Evolutionary conservation across 495 filamentous ascomycete genomes (phyloP).

Genomic region (Aspergillus cristatus): DNA sequence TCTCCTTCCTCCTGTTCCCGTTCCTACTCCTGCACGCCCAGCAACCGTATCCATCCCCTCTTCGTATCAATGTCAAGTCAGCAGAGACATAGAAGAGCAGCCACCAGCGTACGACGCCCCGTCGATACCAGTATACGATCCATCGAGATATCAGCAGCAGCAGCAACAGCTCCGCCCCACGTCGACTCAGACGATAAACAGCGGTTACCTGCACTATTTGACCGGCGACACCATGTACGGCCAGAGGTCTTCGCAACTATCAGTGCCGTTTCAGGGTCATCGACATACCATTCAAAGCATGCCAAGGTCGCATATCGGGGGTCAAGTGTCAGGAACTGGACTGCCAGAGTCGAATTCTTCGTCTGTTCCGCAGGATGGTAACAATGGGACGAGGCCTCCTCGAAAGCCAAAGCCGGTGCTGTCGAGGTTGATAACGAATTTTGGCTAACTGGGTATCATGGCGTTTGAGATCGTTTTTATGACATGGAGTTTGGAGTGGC

Average conservation of each 20-base stretch:
- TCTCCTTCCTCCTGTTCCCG: too few species aligned
- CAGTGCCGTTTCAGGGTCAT: too few species aligned
- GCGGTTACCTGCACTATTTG: too few species aligned
- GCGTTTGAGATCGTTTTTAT: conserved; percentile 1
- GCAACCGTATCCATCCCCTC: too few species aligned
- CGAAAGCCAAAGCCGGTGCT: conserved; percentile 30
- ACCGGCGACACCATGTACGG: too few species aligned
- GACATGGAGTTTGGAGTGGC: conserved; percentile 3
- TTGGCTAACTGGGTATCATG: conserved; percentile 11
- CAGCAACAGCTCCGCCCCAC: not conserved
- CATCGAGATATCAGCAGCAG: conserved; percentile 15
- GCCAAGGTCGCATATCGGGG: too few species aligned
- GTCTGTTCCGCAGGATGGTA: too few species aligned
- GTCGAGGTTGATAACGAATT: conserved; percentile 33
- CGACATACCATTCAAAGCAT: too few species aligned
- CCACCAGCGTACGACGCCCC: conserved; percentile 12
- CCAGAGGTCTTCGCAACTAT: too few species aligned
- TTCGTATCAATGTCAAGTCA: not conserved
- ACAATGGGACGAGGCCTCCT: conserved; percentile 5
- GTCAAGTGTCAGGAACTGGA: too few species aligned
- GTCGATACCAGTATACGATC: conserved; percentile 21
- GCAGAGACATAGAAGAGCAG: not conserved
- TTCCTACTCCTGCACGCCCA: too few species aligned
- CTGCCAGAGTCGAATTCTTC: not conserved
- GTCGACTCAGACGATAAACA: not conserved